These are phyloP conservation scores for Tricholoma hemisulphureum DNA, from an alignment of 768 basidiomycete genomes.

Conservation along the genomic window DNA sequence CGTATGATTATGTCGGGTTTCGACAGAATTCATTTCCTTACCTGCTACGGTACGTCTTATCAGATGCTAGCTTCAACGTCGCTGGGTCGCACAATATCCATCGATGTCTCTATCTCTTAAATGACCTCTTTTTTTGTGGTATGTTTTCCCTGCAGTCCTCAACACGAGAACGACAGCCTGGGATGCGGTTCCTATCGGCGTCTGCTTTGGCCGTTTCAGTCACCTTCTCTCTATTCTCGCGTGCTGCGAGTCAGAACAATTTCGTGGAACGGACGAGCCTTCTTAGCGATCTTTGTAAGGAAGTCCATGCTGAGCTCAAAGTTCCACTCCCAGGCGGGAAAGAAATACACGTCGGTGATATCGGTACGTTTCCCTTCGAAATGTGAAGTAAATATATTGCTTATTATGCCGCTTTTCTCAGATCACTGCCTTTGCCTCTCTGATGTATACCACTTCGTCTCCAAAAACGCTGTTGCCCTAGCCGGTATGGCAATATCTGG, in stretches of 20 bases:
- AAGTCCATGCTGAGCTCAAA: slow-evolving; percentile 31
- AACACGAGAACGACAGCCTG: not conserved
- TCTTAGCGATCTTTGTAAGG: slow-evolving; percentile 38
- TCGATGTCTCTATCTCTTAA: not conserved
- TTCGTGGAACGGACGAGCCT: slow-evolving; percentile 5
- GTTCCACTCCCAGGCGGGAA: slow-evolving; percentile 24
- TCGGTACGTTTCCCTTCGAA: slow-evolving; percentile 22
- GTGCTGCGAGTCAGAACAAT: slow-evolving; percentile 4
- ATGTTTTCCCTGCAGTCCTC: not conserved
- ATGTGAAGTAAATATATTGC: not conserved
- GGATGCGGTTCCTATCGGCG: slow-evolving; percentile 7
- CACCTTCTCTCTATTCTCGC: slow-evolving; percentile 1
- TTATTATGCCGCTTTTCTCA: not conserved
- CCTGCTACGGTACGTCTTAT: not conserved
- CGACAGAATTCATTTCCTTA: not conserved
- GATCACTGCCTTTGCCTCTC: slow-evolving; percentile 44
- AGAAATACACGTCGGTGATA: slow-evolving; percentile 27
- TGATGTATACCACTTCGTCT: slow-evolving; percentile 32
- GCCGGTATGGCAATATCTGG: slow-evolving; percentile 32
- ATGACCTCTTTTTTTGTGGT: not conserved
- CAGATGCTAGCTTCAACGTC: not conserved
- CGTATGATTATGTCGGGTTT: not conserved
- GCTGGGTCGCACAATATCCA: not conserved
- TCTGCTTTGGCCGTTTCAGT: slow-evolving; percentile 1
- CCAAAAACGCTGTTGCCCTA: slow-evolving; percentile 29